Evolutionary conservation across 331 rosid genomes (phyloP).

Genomic region (Stylosanthes scabra): DNA sequence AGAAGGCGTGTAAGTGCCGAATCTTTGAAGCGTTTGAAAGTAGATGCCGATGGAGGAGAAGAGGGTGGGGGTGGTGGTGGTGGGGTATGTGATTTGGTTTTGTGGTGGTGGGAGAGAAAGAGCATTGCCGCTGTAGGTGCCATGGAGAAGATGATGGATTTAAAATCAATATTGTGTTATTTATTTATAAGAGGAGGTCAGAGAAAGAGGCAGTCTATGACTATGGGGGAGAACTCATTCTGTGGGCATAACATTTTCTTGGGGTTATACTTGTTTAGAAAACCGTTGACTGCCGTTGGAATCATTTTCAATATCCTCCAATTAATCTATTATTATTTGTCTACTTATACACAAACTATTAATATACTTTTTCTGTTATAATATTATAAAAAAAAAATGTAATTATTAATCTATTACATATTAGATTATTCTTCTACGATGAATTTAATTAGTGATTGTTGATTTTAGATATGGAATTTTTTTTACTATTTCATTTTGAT

Average conservation of each 20-base stretch:
- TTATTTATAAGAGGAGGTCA: background rate
- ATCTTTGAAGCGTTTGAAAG: conserved; percentile 12
- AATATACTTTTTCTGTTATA: too few relatives aligned
- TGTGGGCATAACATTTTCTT: conserved; percentile 30
- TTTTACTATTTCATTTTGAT: too few relatives aligned
- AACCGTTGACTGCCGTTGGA: conserved; percentile 27
- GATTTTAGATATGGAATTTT: too few relatives aligned
- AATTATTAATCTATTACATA: too few relatives aligned
- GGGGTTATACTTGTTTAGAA: conserved; percentile 26
- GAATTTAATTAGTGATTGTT: too few relatives aligned
- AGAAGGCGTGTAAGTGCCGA: conserved; percentile 34
- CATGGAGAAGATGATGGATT: conserved; percentile 47
- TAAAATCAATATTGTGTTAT: background rate
- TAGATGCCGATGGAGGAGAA: background rate
- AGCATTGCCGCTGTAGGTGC: conserved; percentile 84
- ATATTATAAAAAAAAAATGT: too few relatives aligned
- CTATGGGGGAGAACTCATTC: background rate
- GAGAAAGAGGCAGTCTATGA: background rate
- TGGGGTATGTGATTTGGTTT: conserved; percentile 30
- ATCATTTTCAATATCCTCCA: too few relatives aligned
- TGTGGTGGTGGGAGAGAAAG: conserved; percentile 48
- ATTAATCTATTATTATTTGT: too few relatives aligned
- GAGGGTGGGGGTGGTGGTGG: conserved; percentile 31
- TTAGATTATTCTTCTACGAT: too few relatives aligned
- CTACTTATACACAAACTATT: too few relatives aligned